phyloP scores from a whole-genome alignment of 2,329 filamentous ascomycete species.

The Tricladium varicosporioides region DNA sequence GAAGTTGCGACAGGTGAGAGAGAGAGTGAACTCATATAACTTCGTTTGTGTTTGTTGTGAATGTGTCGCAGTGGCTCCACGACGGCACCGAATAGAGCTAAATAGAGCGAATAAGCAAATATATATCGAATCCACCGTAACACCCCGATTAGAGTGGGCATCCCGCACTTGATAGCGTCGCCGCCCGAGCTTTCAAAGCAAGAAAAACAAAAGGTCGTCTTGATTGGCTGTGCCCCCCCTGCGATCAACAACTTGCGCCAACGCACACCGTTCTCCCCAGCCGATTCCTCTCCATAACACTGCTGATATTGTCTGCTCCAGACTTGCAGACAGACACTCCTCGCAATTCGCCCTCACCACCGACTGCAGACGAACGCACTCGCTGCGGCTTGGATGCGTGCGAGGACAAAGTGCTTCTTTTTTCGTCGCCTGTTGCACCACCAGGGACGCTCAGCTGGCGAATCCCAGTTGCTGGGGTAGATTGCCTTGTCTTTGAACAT shows the following conservation, averaged over 20 bases:
- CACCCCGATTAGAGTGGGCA: neutral
- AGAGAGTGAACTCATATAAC: too few relatives aligned
- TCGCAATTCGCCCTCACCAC: neutral
- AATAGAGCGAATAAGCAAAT: neutral
- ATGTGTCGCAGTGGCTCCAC: too few relatives aligned
- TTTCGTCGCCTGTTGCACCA: neutral
- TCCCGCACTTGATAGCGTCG: neutral
- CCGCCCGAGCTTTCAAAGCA: neutral
- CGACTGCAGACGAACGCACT: neutral
- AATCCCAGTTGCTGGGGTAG: neutral
- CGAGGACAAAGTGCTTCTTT: neutral
- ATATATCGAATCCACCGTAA: too few relatives aligned
- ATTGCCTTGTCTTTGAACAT: neutral
- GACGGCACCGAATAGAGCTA: neutral
- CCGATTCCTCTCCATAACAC: neutral
- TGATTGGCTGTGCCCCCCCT: neutral
- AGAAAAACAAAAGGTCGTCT: neutral
- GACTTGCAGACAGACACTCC: neutral
- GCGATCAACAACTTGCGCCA: neutral
- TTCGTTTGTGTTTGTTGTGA: too few relatives aligned
- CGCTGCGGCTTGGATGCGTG: neutral
- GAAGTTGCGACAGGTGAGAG: too few relatives aligned
- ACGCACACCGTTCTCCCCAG: neutral
- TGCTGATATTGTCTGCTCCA: neutral
- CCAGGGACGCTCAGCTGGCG: neutral